phyloP scores from a whole-genome alignment of 495 filamentous ascomycete species.

The Aspergillus cristatus region DNA sequence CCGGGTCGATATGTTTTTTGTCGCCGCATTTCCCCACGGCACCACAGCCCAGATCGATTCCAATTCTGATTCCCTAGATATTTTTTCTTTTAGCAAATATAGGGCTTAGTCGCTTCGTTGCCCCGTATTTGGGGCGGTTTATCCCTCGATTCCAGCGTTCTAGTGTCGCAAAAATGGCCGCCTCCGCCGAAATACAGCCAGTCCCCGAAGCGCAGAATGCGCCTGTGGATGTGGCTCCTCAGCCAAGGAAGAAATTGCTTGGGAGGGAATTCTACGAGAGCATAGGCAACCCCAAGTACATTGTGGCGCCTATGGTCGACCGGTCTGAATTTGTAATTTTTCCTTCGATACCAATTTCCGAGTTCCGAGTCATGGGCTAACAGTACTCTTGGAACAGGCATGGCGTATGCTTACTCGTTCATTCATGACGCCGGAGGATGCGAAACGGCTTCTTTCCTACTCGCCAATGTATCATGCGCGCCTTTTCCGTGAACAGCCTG shows the following conservation, averaged over 20 bases:
- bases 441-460: constrained; percentile 62
- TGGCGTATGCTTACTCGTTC: constrained; percentile 93
- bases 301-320: constrained; percentile 97
- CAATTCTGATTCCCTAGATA: constrained; percentile 1
- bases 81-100: constrained; percentile 19
- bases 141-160: constrained; percentile 4
- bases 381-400: constrained; percentile 49
- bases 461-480: constrained; percentile 93
- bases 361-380: constrained; percentile 8
- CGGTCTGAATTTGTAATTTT: constrained; percentile 86
- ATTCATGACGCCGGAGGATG: constrained; percentile 59
- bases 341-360: neutral
- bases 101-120: constrained; percentile 17
- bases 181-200: constrained; percentile 10
- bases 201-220: constrained; percentile 14
- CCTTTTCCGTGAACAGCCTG: constrained; percentile 63
- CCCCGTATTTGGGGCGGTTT: constrained; percentile 23
- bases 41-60: constrained; percentile 1
- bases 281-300: constrained; percentile 79
- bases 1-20: constrained; percentile 13
- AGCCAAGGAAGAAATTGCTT: constrained; percentile 49
- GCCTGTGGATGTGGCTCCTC: constrained; percentile 3
- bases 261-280: constrained; percentile 89
- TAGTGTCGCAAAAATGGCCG: constrained; percentile 18
- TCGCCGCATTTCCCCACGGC: neutral